Percentiles rank a stretch among this genome's conserved stretches.
Evolutionary conservation across 23 red algal genomes (phyloP).

Genomic region (Gracilariopsis chorda): DNA sequence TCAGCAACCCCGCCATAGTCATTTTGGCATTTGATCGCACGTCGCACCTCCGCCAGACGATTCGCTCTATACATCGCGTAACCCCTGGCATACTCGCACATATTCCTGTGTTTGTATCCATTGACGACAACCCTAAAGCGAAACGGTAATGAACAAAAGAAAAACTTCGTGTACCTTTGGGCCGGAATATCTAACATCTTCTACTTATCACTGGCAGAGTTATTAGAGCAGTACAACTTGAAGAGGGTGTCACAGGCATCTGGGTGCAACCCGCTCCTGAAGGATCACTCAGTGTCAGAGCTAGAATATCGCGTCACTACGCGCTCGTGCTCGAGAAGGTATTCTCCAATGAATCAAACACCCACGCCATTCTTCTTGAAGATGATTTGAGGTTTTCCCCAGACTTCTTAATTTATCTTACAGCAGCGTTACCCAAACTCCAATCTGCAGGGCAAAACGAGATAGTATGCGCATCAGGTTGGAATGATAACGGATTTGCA

Average conservation of each 20-base stretch:
- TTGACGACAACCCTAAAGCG: slow-evolving; percentile 30
- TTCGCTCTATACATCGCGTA: neutral
- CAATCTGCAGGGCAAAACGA: neutral
- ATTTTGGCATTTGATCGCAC: slow-evolving; percentile 28
- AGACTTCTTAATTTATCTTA: slow-evolving; percentile 37
- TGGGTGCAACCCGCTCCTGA: slow-evolving; percentile 6
- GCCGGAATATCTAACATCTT: neutral
- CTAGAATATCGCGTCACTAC: slow-evolving; percentile 40
- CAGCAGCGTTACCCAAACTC: neutral
- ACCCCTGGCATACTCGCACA: neutral
- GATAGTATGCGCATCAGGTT: slow-evolving; percentile 52
- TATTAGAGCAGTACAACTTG: neutral
- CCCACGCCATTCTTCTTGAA: slow-evolving; percentile 56
- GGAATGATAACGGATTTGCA: slow-evolving; percentile 64
- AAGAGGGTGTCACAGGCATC: neutral
- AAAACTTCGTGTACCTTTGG: no score
- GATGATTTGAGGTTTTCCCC: slow-evolving; percentile 53
- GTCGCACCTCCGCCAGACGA: slow-evolving; percentile 17
- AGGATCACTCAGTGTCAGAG: neutral
- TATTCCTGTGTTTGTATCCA: slow-evolving; percentile 35
- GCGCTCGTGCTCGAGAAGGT: neutral
- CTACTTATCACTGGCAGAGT: neutral
- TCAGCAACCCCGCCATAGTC: neutral
- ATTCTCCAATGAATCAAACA: slow-evolving; percentile 7
- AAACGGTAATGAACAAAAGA: neutral